A percentile compares a stretch with the other conserved stretches of the same genome.
Evolutionary conservation across 116 monocot genomes (phyloP).

Genomic region (Phalaenopsis hybrid): DNA sequence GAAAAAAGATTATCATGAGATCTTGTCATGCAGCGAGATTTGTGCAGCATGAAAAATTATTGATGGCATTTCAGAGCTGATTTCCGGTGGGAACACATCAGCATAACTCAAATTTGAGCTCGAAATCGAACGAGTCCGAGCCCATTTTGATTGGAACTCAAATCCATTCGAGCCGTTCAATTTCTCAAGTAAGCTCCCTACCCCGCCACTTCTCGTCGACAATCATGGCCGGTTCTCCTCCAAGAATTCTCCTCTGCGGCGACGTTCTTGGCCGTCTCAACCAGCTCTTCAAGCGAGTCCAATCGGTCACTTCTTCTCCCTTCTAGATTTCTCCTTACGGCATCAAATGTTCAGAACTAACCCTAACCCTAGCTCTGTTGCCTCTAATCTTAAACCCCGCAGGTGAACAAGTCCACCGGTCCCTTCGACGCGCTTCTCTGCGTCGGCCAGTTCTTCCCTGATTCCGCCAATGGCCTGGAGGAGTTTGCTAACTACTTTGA

Average conservation of each 20-base stretch:
- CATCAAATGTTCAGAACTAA: background rate
- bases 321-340: background rate
- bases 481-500: slow-evolving; percentile 63
- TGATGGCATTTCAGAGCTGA: no score
- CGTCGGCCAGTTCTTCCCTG: slow-evolving; percentile 92
- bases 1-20: no score
- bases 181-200: background rate
- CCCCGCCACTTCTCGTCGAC: background rate
- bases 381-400: background rate
- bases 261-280: slow-evolving; percentile 65
- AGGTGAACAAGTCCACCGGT: slow-evolving; percentile 85
- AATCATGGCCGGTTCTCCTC: slow-evolving; percentile 22
- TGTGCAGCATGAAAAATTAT: no score
- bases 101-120: no score
- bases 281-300: slow-evolving; percentile 85
- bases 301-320: slow-evolving; percentile 28
- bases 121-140: no score
- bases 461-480: slow-evolving; percentile 19
- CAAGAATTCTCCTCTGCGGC: slow-evolving; percentile 78
- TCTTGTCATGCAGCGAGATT: no score
- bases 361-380: background rate
- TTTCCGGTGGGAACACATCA: no score
- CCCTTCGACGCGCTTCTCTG: slow-evolving; percentile 89
- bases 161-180: background rate
- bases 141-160: background rate